These are phyloP conservation scores for Penicillium ochrochloron DNA, from an alignment of 495 filamentous ascomycete species.

Conservation along the genomic window DNA sequence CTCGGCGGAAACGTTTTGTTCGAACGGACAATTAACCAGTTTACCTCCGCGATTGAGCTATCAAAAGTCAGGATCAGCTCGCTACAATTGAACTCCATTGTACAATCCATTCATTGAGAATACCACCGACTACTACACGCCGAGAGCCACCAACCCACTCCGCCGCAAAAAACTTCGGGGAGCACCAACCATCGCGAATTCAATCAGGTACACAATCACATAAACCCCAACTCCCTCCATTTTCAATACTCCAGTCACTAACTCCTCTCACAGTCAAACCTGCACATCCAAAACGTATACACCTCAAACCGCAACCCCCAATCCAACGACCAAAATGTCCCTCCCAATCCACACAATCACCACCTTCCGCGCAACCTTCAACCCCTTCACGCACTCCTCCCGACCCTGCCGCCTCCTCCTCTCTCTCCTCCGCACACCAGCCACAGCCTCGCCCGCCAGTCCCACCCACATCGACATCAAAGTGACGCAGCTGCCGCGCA, in stretches of 20 bases:
- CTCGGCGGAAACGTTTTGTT: constrained; percentile 17
- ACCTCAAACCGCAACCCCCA: neutral
- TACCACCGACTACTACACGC: neutral
- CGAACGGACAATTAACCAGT: constrained; percentile 9
- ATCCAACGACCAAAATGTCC: constrained; percentile 65
- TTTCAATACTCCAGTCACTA: neutral
- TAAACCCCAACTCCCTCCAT: neutral
- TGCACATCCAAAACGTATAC: too few species aligned
- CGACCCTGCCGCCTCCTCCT: constrained; percentile 87
- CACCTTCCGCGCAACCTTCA: constrained; percentile 81
- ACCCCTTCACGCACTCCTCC: constrained; percentile 79
- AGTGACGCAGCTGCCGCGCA: constrained; percentile 66
- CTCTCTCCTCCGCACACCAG: constrained; percentile 65
- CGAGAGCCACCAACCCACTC: neutral
- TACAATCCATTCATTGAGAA: neutral
- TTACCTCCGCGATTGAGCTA: neutral
- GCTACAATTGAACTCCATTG: too few species aligned
- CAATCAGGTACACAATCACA: constrained; percentile 23
- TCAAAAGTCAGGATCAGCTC: neutral
- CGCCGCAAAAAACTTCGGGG: constrained; percentile 30
- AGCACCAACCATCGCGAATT: constrained; percentile 7
- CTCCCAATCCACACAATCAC: constrained; percentile 68
- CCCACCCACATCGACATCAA: constrained; percentile 78
- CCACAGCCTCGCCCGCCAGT: constrained; percentile 72
- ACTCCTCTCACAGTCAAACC: neutral